These are phyloP conservation scores for Candida coquimbonensis DNA, from an alignment of 805 yeast species.

Conservation along the genomic window DNA sequence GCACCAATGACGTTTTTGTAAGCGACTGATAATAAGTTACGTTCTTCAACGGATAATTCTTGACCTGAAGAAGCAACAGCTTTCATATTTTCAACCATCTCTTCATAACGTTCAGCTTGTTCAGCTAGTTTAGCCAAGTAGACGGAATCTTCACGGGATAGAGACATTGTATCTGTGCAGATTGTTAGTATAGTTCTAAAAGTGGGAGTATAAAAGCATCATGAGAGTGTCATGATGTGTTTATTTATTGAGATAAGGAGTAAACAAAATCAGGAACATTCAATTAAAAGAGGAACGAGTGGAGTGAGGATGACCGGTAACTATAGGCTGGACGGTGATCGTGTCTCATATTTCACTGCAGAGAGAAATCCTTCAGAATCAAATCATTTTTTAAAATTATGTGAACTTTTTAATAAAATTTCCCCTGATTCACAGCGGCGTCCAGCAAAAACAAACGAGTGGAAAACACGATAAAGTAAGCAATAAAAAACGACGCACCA, in stretches of 20 bases:
- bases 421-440: constrained; percentile 7
- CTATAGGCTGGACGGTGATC: no score
- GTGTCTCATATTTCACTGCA: no score
- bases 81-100: constrained; percentile 98
- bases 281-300: no score
- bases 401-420: neutral
- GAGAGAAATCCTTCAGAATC: no score
- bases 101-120: constrained; percentile 99
- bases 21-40: constrained; percentile 94
- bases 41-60: constrained; percentile 95
- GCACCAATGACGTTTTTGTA: constrained; percentile 98
- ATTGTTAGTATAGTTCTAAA: neutral
- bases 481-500: neutral
- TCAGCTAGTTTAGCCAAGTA: constrained; percentile 97
- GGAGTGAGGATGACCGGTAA: no score
- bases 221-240: neutral
- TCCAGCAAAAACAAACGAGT: neutral
- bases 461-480: no score
- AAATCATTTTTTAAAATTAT: neutral
- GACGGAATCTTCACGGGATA: constrained; percentile 95
- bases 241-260: neutral
- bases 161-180: constrained; percentile 38
- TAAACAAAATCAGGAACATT: neutral
- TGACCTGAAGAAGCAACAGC: constrained; percentile 94
- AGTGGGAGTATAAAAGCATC: no score